Evolutionary conservation across 164 flowering plant genomes (phyloP).

Genomic region (Taxillus chinensis): DNA sequence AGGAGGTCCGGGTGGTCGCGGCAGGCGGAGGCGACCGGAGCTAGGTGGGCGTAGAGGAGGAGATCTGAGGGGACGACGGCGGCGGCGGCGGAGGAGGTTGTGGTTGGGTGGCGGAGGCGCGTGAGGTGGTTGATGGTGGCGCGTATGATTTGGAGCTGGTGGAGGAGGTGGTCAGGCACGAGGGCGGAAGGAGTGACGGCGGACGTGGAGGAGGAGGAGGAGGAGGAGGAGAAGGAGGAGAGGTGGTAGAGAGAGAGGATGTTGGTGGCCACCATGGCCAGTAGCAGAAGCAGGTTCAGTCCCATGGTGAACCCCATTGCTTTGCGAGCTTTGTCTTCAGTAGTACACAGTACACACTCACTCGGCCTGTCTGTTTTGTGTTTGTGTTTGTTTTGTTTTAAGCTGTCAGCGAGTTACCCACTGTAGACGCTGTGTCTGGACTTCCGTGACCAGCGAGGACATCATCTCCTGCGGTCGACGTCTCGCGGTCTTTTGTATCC

Average conservation of each 20-base stretch:
- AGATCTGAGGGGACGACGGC: conserved; percentile 55
- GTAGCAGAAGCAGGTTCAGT: conserved; percentile 56
- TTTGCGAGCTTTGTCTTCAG: background rate
- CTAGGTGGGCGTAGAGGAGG: conserved; percentile 52
- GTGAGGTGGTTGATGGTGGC: conserved; percentile 86
- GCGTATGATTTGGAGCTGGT: conserved; percentile 73
- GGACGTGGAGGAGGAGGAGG: conserved; percentile 15
- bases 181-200: conserved; percentile 17
- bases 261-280: conserved; percentile 96
- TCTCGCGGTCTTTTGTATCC: too few species aligned
- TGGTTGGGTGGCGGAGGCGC: conserved; percentile 28
- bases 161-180: conserved; percentile 73
- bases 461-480: too few species aligned
- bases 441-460: too few species aligned
- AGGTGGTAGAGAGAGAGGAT: conserved; percentile 95
- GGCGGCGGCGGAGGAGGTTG: conserved; percentile 11
- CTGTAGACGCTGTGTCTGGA: too few species aligned
- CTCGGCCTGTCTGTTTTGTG: too few species aligned
- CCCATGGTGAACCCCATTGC: conserved; percentile 67
- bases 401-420: too few species aligned
- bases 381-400: too few species aligned
- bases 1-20: conserved; percentile 66
- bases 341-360: too few species aligned
- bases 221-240: conserved; percentile 50
- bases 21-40: conserved; percentile 85